A percentile compares a stretch with the other conserved stretches of the same genome.
Conservation (phyloP, 805 yeast species). For the Cyberlindnera subsufficiens region DNA sequence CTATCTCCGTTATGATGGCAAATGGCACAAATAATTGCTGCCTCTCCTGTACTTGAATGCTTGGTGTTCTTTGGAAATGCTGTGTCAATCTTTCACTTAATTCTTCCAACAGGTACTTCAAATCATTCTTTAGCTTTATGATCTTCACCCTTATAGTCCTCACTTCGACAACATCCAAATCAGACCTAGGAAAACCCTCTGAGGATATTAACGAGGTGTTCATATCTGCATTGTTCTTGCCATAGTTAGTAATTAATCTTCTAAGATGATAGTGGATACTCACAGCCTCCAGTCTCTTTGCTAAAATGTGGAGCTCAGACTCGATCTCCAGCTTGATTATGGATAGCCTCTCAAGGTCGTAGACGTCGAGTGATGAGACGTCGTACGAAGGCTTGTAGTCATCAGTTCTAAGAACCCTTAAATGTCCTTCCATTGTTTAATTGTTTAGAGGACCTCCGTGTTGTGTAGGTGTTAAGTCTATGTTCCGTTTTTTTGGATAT, state of each 20-base stretch:
- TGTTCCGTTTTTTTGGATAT: too few relatives aligned
- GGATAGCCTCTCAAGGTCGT: conserved; percentile 5
- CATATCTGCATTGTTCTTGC: conserved; percentile 50
- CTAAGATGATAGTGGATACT: neutral
- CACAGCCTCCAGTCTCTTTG: conserved; percentile 24
- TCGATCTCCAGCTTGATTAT: conserved; percentile 12
- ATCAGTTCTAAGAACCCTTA: conserved; percentile 8
- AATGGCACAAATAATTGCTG: conserved; percentile 36
- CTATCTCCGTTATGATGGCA: conserved; percentile 32
- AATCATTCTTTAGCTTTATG: conserved; percentile 67
- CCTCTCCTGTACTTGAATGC: neutral
- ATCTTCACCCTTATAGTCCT: conserved; percentile 59
- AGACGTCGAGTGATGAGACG: neutral
- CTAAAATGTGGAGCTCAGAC: conserved; percentile 7
- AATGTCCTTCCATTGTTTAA: conserved; percentile 11
- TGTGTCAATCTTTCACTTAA: conserved; percentile 42
- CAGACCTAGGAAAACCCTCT: conserved; percentile 85
- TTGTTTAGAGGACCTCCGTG: neutral
- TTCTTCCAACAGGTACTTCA: conserved; percentile 38
- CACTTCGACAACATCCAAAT: conserved; percentile 71
- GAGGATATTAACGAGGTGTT: conserved; percentile 52
- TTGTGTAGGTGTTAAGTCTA: neutral
- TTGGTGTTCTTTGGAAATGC: conserved; percentile 29
- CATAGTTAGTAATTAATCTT: neutral
- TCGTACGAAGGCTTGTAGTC: conserved; percentile 10